These are phyloP conservation scores for Salvia splendens DNA, from an alignment of 257 asterid species.

Conservation along the genomic window DNA sequence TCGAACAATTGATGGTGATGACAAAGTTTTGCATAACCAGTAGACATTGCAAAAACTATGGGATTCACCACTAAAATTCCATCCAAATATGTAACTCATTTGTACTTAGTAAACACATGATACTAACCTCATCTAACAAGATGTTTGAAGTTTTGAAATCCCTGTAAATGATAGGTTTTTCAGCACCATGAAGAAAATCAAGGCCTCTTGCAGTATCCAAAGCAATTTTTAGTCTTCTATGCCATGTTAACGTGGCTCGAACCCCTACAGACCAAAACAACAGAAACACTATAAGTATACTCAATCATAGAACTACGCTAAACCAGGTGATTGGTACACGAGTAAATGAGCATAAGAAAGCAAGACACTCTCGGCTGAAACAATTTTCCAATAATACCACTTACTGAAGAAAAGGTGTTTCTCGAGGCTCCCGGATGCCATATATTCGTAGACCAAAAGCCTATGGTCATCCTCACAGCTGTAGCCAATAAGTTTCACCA, in stretches of 20 bases:
- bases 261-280: conserved; percentile 52
- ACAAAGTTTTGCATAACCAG: background rate
- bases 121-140: conserved; percentile 79
- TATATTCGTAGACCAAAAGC: conserved; percentile 84
- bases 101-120: conserved; percentile 6
- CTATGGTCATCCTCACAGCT: conserved; percentile 85
- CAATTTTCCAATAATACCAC: conserved; percentile 33
- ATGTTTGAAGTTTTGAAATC: conserved; percentile 90
- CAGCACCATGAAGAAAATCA: conserved; percentile 89
- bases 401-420: conserved; percentile 75
- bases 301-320: too few species aligned
- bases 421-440: conserved; percentile 93
- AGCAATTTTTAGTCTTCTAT: conserved; percentile 77
- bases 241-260: conserved; percentile 67
- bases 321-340: too few species aligned
- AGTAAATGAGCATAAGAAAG: too few species aligned
- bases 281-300: background rate
- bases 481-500: conserved; percentile 85
- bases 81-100: background rate
- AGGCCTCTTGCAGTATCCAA: conserved; percentile 93
- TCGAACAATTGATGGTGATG: background rate
- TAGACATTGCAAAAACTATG: background rate
- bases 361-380: background rate
- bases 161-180: conserved; percentile 78
- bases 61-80: too few species aligned